These are phyloP conservation scores for Penicillium oxalicum DNA, from an alignment of 2,329 filamentous ascomycete genomes.

Conservation along the genomic window DNA sequence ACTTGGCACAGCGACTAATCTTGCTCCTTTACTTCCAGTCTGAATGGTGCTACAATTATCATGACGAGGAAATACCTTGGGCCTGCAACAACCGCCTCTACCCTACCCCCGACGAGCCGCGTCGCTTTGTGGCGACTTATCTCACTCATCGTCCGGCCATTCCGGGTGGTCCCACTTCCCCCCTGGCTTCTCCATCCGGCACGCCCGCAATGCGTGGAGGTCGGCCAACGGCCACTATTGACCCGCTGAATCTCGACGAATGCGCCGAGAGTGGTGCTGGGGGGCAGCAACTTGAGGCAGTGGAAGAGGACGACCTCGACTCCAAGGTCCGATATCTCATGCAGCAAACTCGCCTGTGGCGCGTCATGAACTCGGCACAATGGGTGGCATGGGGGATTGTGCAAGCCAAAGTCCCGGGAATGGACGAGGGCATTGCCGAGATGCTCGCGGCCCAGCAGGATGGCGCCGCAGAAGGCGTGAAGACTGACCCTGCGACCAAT, in stretches of 20 bases:
- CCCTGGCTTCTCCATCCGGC: conserved; percentile 25
- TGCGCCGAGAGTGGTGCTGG: conserved; percentile 49
- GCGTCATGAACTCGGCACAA: conserved; percentile 76
- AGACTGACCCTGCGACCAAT: conserved; percentile 15
- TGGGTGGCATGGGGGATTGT: conserved; percentile 98
- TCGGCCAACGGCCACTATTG: conserved; percentile 48
- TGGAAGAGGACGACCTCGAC: conserved; percentile 60
- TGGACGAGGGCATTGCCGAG: conserved; percentile 46
- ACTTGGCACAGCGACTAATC: too few relatives aligned
- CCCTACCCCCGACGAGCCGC: conserved; percentile 73
- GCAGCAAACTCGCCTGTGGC: conserved; percentile 77
- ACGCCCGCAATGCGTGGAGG: conserved; percentile 47
- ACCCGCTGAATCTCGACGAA: conserved; percentile 76
- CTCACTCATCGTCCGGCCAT: conserved; percentile 67
- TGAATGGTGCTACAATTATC: conserved; percentile 98
- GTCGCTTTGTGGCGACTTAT: conserved; percentile 79
- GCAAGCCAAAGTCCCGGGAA: conserved; percentile 77
- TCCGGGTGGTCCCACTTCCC: conserved; percentile 19
- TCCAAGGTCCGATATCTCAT: conserved; percentile 63
- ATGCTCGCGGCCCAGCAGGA: conserved; percentile 11
- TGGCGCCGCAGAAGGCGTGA: conserved; percentile 11
- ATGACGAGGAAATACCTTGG: conserved; percentile 60
- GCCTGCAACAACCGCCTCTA: conserved; percentile 65
- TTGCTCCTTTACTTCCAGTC: conserved; percentile 42
- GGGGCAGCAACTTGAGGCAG: conserved; percentile 57